Evolutionary conservation across 352 stramenopile species (phyloP).

Genomic region (Globisporangium orthogonon): DNA sequence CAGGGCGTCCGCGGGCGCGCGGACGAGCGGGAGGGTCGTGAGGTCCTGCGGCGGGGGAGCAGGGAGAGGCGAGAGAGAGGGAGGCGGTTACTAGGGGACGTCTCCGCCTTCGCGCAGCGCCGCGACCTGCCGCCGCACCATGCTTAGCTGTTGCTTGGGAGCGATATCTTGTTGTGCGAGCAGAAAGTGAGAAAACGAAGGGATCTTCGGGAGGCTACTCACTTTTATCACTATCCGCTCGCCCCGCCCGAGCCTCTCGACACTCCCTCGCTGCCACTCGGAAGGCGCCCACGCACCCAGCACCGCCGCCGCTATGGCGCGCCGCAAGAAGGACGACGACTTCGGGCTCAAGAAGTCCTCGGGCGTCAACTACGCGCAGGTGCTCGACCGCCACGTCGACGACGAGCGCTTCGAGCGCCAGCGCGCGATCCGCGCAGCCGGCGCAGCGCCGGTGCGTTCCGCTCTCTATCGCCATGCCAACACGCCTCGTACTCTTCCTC

Average conservation of each 20-base stretch:
- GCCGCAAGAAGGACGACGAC: slow-evolving; percentile 31
- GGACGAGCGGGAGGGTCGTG: slow-evolving; percentile 72
- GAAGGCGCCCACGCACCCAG: not conserved
- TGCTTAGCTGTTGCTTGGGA: not conserved
- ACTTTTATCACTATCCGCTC: not conserved
- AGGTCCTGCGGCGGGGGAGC: slow-evolving; percentile 32
- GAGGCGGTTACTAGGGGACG: not conserved
- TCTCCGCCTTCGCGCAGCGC: not conserved
- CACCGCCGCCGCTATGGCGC: slow-evolving; percentile 13
- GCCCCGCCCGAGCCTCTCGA: too few species aligned
- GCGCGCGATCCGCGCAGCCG: slow-evolving; percentile 35
- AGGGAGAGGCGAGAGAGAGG: not conserved
- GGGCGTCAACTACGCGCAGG: slow-evolving; percentile 79
- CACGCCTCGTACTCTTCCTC: too few species aligned
- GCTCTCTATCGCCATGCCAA: not conserved
- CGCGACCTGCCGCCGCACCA: not conserved
- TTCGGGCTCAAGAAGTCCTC: slow-evolving; percentile 74
- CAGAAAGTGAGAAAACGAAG: not conserved
- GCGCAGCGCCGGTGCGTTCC: slow-evolving; percentile 25
- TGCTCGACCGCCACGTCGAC: slow-evolving; percentile 77
- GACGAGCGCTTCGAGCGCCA: slow-evolving; percentile 81
- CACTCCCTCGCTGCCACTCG: too few species aligned
- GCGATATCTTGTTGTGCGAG: not conserved
- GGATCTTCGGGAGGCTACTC: not conserved
- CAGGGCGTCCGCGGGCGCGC: slow-evolving; percentile 69